phyloP scores from a whole-genome alignment of 345 rosid species.

The Erodium maritimum region DNA sequence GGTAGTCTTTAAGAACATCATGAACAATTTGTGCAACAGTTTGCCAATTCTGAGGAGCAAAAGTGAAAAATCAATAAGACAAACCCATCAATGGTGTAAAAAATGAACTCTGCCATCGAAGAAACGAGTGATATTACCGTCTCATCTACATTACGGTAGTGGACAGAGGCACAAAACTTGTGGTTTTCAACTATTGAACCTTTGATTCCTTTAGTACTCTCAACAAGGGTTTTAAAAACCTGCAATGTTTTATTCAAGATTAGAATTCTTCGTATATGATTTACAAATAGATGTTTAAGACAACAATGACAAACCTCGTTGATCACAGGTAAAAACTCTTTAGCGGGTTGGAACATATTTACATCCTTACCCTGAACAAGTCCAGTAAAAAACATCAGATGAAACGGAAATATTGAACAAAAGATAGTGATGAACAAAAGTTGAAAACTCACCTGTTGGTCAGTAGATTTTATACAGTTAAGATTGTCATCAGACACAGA shows the following conservation, averaged over 20 bases:
- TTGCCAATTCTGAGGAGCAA: slow-evolving; percentile 52
- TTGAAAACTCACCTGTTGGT: slow-evolving; percentile 38
- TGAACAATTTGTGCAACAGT: slow-evolving; percentile 64
- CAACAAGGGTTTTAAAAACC: slow-evolving; percentile 69
- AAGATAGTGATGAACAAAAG: neutral
- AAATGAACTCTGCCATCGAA: neutral
- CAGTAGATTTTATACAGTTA: slow-evolving; percentile 46
- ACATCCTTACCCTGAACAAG: slow-evolving; percentile 57
- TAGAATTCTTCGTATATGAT: neutral
- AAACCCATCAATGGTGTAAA: too few species aligned
- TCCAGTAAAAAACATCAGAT: neutral
- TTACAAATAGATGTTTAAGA: neutral
- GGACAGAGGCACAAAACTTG: slow-evolving; percentile 87
- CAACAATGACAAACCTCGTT: slow-evolving; percentile 37
- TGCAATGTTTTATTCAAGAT: slow-evolving; percentile 4
- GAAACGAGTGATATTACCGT: slow-evolving; percentile 27
- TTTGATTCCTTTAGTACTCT: slow-evolving; percentile 49
- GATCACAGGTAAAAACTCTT: slow-evolving; percentile 66
- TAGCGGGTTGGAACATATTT: slow-evolving; percentile 86
- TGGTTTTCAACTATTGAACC: slow-evolving; percentile 88
- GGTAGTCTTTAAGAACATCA: slow-evolving; percentile 56
- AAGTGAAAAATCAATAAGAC: slow-evolving; percentile 3
- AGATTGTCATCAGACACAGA: slow-evolving; percentile 35
- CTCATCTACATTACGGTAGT: slow-evolving; percentile 91
- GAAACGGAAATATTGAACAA: neutral